Evolutionary conservation across 306 rosid genomes (phyloP).

Genomic region (Lathyrus sativus): DNA sequence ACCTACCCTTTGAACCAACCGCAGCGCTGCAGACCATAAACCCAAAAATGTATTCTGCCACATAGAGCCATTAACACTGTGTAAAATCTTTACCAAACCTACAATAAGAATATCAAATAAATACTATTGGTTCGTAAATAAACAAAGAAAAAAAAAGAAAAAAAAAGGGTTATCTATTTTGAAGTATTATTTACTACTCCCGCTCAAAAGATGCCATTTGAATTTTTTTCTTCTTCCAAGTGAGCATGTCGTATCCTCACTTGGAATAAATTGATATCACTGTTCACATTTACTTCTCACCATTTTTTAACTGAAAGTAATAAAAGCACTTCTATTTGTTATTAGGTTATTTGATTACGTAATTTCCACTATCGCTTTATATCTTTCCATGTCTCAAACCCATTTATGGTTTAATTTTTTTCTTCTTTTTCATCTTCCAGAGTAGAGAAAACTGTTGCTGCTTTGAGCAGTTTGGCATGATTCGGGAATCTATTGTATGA

Average conservation of each 20-base stretch:
- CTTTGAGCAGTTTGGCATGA: too few relatives aligned
- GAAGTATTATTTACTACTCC: slow-evolving; percentile 18
- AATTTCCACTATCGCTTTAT: too few relatives aligned
- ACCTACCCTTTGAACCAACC: slow-evolving; percentile 91
- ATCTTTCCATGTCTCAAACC: too few relatives aligned
- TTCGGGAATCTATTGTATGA: too few relatives aligned
- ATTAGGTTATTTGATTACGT: slow-evolving; percentile 1
- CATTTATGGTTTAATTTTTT: too few relatives aligned
- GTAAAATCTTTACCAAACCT: slow-evolving; percentile 84
- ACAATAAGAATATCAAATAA: slow-evolving; percentile 48
- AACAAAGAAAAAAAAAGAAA: neutral
- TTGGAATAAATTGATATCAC: slow-evolving; percentile 2
- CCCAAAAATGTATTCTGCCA: slow-evolving; percentile 89
- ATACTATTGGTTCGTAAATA: slow-evolving; percentile 15
- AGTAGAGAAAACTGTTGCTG: too few relatives aligned
- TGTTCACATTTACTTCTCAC: slow-evolving; percentile 13
- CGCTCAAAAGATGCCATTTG: slow-evolving; percentile 2
- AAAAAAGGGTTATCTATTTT: neutral
- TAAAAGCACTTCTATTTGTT: neutral
- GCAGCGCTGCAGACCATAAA: slow-evolving; percentile 86
- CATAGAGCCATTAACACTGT: slow-evolving; percentile 63
- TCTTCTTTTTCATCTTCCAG: too few relatives aligned
- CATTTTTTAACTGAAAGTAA: slow-evolving; percentile 15
- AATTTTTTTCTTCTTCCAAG: slow-evolving; percentile 23
- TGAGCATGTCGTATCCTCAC: slow-evolving; percentile 3